Conservation (phyloP, 805 yeast species). For the Isabelozyma gotoi region DNA sequence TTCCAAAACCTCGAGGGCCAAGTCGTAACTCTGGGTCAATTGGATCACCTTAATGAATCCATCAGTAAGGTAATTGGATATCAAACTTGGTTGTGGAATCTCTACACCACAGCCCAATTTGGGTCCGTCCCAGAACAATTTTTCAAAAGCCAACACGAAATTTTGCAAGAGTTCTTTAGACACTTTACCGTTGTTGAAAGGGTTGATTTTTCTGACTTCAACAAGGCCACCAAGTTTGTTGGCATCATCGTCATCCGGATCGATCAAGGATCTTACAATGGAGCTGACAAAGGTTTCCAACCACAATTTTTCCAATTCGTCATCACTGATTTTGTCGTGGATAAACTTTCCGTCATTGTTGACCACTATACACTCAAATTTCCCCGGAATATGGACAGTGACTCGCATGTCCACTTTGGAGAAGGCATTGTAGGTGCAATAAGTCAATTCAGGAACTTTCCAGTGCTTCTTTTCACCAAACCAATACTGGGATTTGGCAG, state of each 20-base stretch:
- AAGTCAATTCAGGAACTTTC: conserved; percentile 70
- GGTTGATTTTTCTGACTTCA: conserved; percentile 81
- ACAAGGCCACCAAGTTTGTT: conserved; percentile 59
- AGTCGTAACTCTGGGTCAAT: conserved; percentile 62
- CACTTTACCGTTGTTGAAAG: conserved; percentile 52
- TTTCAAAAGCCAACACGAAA: conserved; percentile 66
- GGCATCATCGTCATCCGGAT: conserved; percentile 67
- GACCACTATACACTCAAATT: conserved; percentile 55
- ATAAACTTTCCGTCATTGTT: conserved; percentile 53
- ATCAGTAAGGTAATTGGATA: conserved; percentile 71
- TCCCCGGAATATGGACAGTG: conserved; percentile 74
- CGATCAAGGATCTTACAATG: conserved; percentile 70
- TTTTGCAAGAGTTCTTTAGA: conserved; percentile 40
- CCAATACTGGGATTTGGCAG: conserved; percentile 67
- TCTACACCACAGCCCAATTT: conserved; percentile 65
- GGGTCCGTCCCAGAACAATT: conserved; percentile 64
- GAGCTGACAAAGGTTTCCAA: conserved; percentile 62
- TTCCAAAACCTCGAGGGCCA: conserved; percentile 58
- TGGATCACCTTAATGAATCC: conserved; percentile 65
- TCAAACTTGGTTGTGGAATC: conserved; percentile 63
- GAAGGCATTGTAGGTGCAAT: conserved; percentile 62
- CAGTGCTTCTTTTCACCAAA: conserved; percentile 71
- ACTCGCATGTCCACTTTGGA: conserved; percentile 69
- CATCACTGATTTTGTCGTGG: conserved; percentile 51
- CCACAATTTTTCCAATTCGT: conserved; percentile 59